Base-by-base conservation (phyloP, 441 rosid species). In the Gossypium davidsonii region DNA sequence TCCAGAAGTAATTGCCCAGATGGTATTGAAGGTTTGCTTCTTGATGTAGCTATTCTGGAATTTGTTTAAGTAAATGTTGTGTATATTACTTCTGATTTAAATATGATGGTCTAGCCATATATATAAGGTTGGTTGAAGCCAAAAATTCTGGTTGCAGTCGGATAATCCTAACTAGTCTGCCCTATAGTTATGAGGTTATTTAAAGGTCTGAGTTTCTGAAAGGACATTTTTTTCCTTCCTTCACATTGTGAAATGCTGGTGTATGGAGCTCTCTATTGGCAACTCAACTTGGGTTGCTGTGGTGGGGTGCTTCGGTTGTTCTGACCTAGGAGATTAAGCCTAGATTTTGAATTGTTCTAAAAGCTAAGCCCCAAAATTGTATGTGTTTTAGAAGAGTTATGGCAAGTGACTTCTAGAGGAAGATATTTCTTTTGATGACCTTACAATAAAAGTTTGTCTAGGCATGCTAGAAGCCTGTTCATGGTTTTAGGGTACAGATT, bases 21-120 rank as follows among this genome's bases (percentile, higher is more conserved):
- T 94, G 98, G 89, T 89, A 52, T 79, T 86, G 74, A 91, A 91
- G 98, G 98, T 94, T 37, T 65, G 89, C 67, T 67, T 76, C 78
- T 75, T 74, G 55, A 57, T 69, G 39, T 31, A 56, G 8, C 31
- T 55, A 6, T 48, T 52, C 55, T 23, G 18, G 25, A 39, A 34
- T 71, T 62, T 17, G 31, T 17, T 63, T 57, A 46, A 37, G 14
- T 48, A 15, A 25, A 23, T 48, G 25, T 48, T 66, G 21, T 66
- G 14, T 67, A 6, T 6, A 14, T 42, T 59, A 28, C 63, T 28
- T 28, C 6, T 34, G 9, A 15, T 61, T 14, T 34, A 61, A 61
- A 31, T 61, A 61, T 8, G 4, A 61, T 34, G 67, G n/a, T 34
- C 14, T 61, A 61, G 6, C 4, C 39, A 34, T 34, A 34, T 34